Evolutionary conservation across 176 grass and related monocot genomes (phyloP).

Genomic region (Zea mays): Zm-B73-REFERENCE-NAM-5.0 NC_050099.1:157012001-157012500

Average conservation of each 20-base stretch:
- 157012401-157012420: constrained; percentile 60
- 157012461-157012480: constrained; percentile 53
- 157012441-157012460: constrained; percentile 47
- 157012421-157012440: constrained; percentile 58
- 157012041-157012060: no score
- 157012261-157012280: background rate
- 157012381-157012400: constrained; percentile 67
- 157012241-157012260: background rate
- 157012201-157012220: constrained; percentile 59
- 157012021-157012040: constrained; percentile 20
- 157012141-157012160: constrained; percentile 48
- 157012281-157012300: background rate
- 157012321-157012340: background rate
- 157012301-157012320: background rate
- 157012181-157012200: constrained; percentile 56
- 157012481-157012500: constrained; percentile 78
- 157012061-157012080: background rate
- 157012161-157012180: constrained; percentile 33
- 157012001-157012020: constrained; percentile 6
- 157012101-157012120: constrained; percentile 18
- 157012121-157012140: constrained; percentile 66
- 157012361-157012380: constrained; percentile 74
- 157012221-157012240: constrained; percentile 52
- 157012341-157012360: constrained; percentile 50
- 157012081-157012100: no score